Base-by-base conservation (phyloP, 805 yeast species). In the Kodamaea fukazawae region DNA sequence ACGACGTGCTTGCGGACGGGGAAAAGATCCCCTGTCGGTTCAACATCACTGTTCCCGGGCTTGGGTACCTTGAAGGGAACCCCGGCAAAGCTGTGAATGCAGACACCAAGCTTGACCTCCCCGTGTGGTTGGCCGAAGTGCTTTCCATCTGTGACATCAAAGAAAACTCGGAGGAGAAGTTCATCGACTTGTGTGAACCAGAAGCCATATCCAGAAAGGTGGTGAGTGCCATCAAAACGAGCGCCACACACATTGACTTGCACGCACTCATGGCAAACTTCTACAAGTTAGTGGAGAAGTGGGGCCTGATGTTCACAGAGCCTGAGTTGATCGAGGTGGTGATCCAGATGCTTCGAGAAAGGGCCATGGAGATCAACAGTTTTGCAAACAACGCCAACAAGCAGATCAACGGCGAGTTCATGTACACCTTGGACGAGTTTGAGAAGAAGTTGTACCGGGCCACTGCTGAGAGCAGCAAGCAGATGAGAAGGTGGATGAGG, bases 121-220 rank as follows among this genome's bases (percentile, higher is more conserved):
- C 98, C 0, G 60, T 89, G 20, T 91, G 98, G 98, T 62, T 91
- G 29, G 95, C 96, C 0, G 81, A 81, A 43, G 75, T 84, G 1
- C 63, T 90, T 23, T 96, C 96, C 0, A 57, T 47, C 32, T 66
- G 61, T 47, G 57, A 56, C 23, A 48, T 59, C 25, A 58, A 52
- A 55, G 70, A 61, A 18, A 63, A 56, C 9, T 58, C 61, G 0
- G 63, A 53, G 7, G 66, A 60, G 12, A 78, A 84, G 4, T 86
- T 87, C 50, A 67, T 87, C 4, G 82, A 78, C 35, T 67, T 89
- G 39, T 63, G 78, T 17, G 79, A 77, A 35, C 98, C 98, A 0
- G 85, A 80, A 2, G 78, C 81, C 29, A 73, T 89, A 40, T 69
- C 76, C 15, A 55, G 66, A 7, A 78, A 76, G 42, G 89, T 89